Evolutionary conservation across 1,284 basidiomycete genomes (phyloP), one percentile per base, ranked within the genome.

Genomic region (Pseudozyma thailandica): DNA sequence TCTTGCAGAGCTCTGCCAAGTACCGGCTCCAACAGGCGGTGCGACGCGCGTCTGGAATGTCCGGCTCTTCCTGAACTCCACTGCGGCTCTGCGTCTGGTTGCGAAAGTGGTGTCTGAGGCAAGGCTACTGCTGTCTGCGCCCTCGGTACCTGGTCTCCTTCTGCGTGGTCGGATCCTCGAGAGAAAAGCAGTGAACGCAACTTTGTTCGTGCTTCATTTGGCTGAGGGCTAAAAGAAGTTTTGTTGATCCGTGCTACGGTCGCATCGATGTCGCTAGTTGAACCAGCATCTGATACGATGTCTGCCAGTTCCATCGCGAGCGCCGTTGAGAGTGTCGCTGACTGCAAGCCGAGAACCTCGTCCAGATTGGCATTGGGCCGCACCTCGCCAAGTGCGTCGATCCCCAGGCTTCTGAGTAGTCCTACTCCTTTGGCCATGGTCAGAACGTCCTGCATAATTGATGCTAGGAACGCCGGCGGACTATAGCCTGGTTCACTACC

Each of bases 341-440:
- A 6, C 1, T 47, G 20, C 23, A 59, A n/a, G 21, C 60, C 55
- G 23, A 71, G 53, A 25, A 71, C 33, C 8, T 44, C 42, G 18
- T 49, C 56, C 0, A 71, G 52, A 20, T 64, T 45, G 5, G 35
- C n/a, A 26, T 51, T 43, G 0, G 61, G 68, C 43, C 48, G 60
- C 7, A 71, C 60, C 13, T 50, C 68, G 26, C 68, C 68, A 2
- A 71, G 46, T 3, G 68, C 62, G 18, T 72, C 72, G n/a, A 71
- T 42, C 5, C 72, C 72, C 20, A 74, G 44, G 23, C 69, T 64
- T 16, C 72, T 50, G 7, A 74, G 57, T 33, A 74, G 38, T 12
- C 72, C 69, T 0, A 74, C 72, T 4, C 69, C 61, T 26, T 74
- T 74, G 8, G 62, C 54, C 9, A 58, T 64, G 2, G 61, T 59